A percentile compares a stretch with the other conserved stretches of the same genome.
These are phyloP conservation scores for Populus ilicifolia DNA, from an alignment of 345 rosid species.

Conservation along the genomic window DNA sequence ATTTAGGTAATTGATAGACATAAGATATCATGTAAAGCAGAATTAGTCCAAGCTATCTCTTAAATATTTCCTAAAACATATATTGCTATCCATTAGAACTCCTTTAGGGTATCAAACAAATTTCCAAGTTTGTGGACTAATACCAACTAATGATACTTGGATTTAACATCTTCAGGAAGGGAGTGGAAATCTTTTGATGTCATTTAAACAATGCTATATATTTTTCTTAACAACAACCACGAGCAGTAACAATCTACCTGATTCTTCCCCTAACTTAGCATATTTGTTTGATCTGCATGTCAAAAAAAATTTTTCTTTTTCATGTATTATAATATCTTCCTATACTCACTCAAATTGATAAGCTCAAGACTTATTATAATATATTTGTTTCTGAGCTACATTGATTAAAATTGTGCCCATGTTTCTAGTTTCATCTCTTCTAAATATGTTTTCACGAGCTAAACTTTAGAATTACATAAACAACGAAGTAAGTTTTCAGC, in stretches of 20 bases:
- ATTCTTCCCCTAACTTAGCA: not conserved
- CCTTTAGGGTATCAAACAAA: not conserved
- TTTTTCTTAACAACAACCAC: not conserved
- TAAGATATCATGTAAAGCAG: not conserved
- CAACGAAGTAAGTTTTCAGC: not conserved
- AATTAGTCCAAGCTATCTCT: not conserved
- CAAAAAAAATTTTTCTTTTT: not conserved
- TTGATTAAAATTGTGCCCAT: not conserved
- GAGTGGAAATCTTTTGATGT: not conserved
- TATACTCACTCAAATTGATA: not conserved
- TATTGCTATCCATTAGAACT: not conserved
- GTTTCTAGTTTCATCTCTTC: not conserved
- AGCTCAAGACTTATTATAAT: not conserved
- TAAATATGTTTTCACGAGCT: not conserved
- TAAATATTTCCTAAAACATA: not conserved
- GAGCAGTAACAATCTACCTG: not conserved
- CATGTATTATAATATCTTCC: not conserved
- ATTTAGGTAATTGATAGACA: not conserved
- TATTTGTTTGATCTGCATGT: not conserved
- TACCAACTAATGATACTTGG: not conserved
- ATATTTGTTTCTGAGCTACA: not conserved
- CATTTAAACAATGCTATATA: not conserved
- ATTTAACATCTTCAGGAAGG: not conserved
- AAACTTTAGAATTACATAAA: not conserved
- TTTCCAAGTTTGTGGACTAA: not conserved